Base-by-base conservation (phyloP, 768 basidiomycete genomes). In the Collybia mongolica region DNA sequence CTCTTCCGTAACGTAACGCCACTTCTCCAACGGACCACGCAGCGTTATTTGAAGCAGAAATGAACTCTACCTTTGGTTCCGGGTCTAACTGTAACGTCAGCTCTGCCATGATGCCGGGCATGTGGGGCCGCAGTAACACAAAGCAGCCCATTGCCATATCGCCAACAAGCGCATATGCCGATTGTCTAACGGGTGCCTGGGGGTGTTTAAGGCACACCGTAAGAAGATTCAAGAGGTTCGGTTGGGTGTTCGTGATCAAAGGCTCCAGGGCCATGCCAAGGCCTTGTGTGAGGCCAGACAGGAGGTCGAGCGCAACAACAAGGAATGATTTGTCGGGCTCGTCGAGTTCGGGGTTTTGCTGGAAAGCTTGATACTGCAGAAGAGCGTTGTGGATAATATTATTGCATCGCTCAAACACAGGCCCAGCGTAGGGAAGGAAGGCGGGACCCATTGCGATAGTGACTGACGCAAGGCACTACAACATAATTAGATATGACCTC, bases 11-110 rank as follows among this genome's bases (percentile, higher is more conserved):
- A 41, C 93, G 90, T 54, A 99, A 71, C 6, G 97, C 93, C 26
- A 99, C 93, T 69, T 99, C 97, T 39, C 97, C 97, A 23, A 97
- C 94, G n/a, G 93, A 94, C 97, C 97, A 99, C 1, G 96, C 96
- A 8, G 97, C 97, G 64, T 99, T 99, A 70, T 99, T 99, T 66
- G 93, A 95, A 5, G 96, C 97, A 57, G 93, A 95, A 54, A 98
- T 84, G 62, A 94, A 93, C 67, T 98, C 95, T 26, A 88, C 78
- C 60, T 92, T 90, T 1, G 96, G 97, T 62, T 96, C 91, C 4
- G 90, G 89, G 54, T 94, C 90, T 46, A 99, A 88, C 61, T 98
- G 95, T 36, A 80, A 71, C 54, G 90, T 89, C 48, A 99, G 78
- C 63, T 94, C 90, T 14, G 83, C 77, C 90, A 98, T 94, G 65